These are phyloP conservation scores for Ophiocordyceps camponoti-saundersi DNA, from an alignment of 2,329 filamentous ascomycete genomes.

Conservation along the genomic window DNA sequence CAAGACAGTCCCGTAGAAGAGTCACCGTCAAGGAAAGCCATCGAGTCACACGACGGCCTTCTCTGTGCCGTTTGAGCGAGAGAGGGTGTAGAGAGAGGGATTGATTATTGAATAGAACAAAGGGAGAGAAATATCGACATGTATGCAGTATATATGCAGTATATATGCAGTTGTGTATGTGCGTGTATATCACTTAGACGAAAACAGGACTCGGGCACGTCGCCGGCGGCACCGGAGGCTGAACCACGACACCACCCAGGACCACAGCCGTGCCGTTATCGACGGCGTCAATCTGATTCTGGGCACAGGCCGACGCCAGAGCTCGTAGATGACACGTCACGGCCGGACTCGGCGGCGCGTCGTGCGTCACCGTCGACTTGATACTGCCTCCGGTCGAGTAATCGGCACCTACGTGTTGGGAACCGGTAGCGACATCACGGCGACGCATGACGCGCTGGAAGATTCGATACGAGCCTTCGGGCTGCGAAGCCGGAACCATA, in stretches of 20 bases:
- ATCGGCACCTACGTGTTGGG: neutral
- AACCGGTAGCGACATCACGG: neutral
- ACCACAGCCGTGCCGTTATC: neutral
- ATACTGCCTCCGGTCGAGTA: neutral
- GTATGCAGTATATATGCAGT: no score
- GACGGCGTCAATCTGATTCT: neutral
- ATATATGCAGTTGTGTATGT: no score
- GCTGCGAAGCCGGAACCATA: conserved; percentile 42
- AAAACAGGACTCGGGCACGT: conserved; percentile 3
- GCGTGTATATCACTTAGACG: neutral
- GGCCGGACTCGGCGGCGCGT: neutral
- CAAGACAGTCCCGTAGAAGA: no score
- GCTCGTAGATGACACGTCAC: neutral
- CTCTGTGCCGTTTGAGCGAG: no score
- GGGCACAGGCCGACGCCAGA: neutral
- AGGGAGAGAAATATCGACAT: no score
- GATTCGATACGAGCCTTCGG: conserved; percentile 35
- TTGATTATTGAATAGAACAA: no score
- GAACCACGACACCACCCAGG: neutral
- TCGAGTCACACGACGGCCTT: no score
- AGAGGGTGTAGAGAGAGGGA: no score
- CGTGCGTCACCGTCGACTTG: neutral
- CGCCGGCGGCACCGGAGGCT: neutral
- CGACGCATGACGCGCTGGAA: conserved; percentile 17
- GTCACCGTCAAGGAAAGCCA: no score